A percentile compares a stretch with the other conserved stretches of the same genome.
Evolutionary conservation across 2,329 filamentous ascomycete species (phyloP).

Genomic region (Penicillium polonicum): DNA sequence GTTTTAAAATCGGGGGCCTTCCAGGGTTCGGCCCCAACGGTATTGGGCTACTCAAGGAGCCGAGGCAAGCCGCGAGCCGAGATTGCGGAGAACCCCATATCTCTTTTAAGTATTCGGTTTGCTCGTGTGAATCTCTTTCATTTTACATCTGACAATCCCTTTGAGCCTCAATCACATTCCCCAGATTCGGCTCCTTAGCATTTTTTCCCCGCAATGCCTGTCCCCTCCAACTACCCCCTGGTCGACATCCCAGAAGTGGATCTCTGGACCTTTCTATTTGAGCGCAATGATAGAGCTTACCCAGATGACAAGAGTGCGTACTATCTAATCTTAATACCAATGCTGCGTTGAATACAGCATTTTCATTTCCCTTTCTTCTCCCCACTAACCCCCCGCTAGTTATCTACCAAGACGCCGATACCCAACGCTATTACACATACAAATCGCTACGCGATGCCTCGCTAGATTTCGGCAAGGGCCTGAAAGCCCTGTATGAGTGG

Average conservation of each 20-base stretch:
- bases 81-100: constrained; percentile 15
- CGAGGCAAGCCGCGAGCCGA: constrained; percentile 24
- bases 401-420: constrained; percentile 74
- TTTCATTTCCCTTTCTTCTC: background rate
- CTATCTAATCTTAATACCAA: background rate
- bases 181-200: constrained; percentile 14
- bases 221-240: constrained; percentile 63
- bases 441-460: constrained; percentile 64
- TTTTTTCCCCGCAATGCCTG: constrained; percentile 55
- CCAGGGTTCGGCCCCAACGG: too few relatives aligned
- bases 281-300: constrained; percentile 63
- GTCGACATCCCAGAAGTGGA: constrained; percentile 72
- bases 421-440: constrained; percentile 68
- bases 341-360: background rate
- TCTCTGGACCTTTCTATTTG: constrained; percentile 76
- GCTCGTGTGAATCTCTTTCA: background rate
- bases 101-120: background rate
- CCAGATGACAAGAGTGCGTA: constrained; percentile 69
- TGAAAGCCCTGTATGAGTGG: constrained; percentile 74
- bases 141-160: background rate
- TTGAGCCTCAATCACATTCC: constrained; percentile 3
- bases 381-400: constrained; percentile 52
- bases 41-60: constrained; percentile 13
- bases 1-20: too few relatives aligned
- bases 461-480: constrained; percentile 73